Evolutionary conservation across 495 filamentous ascomycete species (phyloP), one percentile per base, ranked within the genome.

Genomic region (Daldinia loculata): DNA sequence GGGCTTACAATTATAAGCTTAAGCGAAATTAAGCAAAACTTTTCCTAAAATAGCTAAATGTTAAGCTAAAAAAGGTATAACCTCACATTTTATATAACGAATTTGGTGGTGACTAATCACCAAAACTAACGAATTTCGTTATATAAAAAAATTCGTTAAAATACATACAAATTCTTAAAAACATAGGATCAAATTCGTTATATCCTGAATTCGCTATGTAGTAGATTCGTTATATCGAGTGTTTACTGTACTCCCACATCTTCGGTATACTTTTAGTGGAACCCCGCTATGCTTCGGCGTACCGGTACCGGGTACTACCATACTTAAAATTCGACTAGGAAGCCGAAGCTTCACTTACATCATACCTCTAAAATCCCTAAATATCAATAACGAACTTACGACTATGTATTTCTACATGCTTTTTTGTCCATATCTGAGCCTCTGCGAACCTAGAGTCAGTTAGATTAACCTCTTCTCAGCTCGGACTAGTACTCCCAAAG

Each of bases 301-400:
- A 60, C 38, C 67, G 59, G 66, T 52, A 56, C 52, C 48, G 51
- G 32, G n/a, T 67, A 45, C 56, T 56, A 45, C 53, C 53, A 50
- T 57, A 52, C 43, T 68, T 60, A 72, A 72, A 72, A 65, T 61
- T 64, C 52, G 45, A 58, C 9, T 51, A 48, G 12, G 36, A n/a
- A 58, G 29, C 59, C 45, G 50, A 52, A 70, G 73, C 73, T 73
- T 75, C 73, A 73, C 69, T 73, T 75, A 75, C 73, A 73, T 75
- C 73, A 75, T 75, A 72, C 41, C n/a, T n/a, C n/a, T 43, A 41
- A 61, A 39, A 38, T 56, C 1, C 8, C 8, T 36, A 34, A 56
- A 19, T 6, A 36, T 2, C 50, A 22, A 27, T 60, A 59, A 22
- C 22, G 50, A 52, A 11, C 34, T 58, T 56, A 70, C 19, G 43